phyloP scores from a whole-genome alignment of 192 early-diverging fungal genomes.

The Mortierella alpina region DNA sequence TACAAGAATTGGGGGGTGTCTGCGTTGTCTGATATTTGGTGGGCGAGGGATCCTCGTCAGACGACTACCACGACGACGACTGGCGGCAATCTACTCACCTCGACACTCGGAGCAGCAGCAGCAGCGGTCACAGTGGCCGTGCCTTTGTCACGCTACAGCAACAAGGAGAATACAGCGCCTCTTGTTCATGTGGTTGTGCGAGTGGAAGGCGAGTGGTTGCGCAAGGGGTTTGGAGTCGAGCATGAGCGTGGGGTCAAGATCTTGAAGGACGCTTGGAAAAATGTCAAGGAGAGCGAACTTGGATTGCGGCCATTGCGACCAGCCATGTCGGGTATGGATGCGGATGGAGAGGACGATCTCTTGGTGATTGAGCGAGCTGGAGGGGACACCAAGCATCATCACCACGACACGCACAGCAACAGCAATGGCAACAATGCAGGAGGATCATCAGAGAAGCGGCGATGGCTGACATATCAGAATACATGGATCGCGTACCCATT shows the following conservation, averaged over 20 bases:
- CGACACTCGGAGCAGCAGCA: background rate
- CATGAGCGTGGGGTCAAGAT: constrained; percentile 40
- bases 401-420: background rate
- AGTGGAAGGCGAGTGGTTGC: constrained; percentile 44
- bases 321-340: background rate
- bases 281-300: constrained; percentile 35
- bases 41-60: constrained; percentile 32
- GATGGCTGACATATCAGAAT: constrained; percentile 46
- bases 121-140: background rate
- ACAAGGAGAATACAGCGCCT: constrained; percentile 17
- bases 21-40: constrained; percentile 43
- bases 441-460: constrained; percentile 27
- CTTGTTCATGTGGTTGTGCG: constrained; percentile 44
- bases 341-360: constrained; percentile 4
- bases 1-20: constrained; percentile 47
- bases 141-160: background rate
- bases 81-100: background rate
- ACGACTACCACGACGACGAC: background rate
- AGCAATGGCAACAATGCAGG: constrained; percentile 5
- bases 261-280: constrained; percentile 48
- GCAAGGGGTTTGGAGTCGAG: constrained; percentile 48
- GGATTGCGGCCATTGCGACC: constrained; percentile 27
- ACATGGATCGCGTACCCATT: constrained; percentile 47
- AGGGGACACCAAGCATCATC: background rate
- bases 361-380: background rate